phyloP scores from a whole-genome alignment of 2,329 filamentous ascomycete species.

The Dactylellina sp. region DNA sequence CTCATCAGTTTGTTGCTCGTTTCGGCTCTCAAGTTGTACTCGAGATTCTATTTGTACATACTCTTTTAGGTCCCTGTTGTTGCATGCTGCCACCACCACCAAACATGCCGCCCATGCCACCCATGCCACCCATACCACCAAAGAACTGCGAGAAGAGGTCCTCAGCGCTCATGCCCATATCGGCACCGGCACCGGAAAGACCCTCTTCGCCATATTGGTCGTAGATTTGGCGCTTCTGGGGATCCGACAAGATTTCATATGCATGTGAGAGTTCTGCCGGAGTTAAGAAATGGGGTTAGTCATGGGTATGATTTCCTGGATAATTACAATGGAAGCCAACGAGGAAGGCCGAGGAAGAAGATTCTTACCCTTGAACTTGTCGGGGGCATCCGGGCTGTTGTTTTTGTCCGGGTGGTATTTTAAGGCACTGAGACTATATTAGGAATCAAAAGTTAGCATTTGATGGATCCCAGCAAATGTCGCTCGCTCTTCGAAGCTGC shows the following conservation, averaged over 20 bases:
- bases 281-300: neutral
- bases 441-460: constrained; percentile 9
- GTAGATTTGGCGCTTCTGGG: constrained; percentile 90
- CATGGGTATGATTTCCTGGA: constrained; percentile 1
- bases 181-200: constrained; percentile 83
- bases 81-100: constrained; percentile 74
- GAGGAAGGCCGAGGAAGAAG: neutral
- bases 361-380: constrained; percentile 94
- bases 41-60: constrained; percentile 42
- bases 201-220: constrained; percentile 98
- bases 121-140: constrained; percentile 77
- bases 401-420: constrained; percentile 99
- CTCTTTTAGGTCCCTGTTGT: constrained; percentile 79
- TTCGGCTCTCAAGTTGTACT: neutral
- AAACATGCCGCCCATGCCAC: constrained; percentile 79
- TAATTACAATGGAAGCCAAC: neutral
- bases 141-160: constrained; percentile 98
- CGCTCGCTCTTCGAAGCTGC: neutral
- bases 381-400: constrained; percentile 86
- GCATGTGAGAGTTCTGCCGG: constrained; percentile 66
- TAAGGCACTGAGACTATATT: constrained; percentile 78
- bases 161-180: constrained; percentile 89
- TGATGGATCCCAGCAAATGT: neutral
- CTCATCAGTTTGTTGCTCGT: no score
- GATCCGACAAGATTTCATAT: constrained; percentile 92